A percentile compares a stretch with the other conserved stretches of the same genome.
These are phyloP conservation scores for Colletotrichum orbiculare DNA, from an alignment of 2,329 filamentous ascomycete genomes.

Conservation along the genomic window DNA sequence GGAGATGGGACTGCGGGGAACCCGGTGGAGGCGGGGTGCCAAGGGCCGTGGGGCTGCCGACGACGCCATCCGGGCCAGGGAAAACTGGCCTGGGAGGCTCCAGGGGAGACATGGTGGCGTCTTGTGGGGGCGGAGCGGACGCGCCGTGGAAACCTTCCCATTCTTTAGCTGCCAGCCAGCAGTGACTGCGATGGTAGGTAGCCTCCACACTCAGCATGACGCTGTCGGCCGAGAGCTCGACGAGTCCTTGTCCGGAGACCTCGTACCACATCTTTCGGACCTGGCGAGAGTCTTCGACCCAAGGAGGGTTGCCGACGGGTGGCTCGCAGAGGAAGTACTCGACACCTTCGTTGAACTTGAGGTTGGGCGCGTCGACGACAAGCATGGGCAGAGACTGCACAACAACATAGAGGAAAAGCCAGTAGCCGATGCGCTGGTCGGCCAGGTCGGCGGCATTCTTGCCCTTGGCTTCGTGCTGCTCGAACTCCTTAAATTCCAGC, in stretches of 20 bases:
- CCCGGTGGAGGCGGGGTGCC: constrained; percentile 43
- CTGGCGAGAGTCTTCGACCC: constrained; percentile 73
- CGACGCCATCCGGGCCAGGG: constrained; percentile 43
- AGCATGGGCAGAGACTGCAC: constrained; percentile 83
- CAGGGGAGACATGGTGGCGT: constrained; percentile 51
- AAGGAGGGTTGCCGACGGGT: constrained; percentile 77
- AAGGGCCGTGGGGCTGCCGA: constrained; percentile 38
- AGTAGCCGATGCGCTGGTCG: constrained; percentile 80
- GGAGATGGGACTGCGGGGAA: constrained; percentile 48
- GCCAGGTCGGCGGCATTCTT: constrained; percentile 74
- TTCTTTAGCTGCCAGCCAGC: constrained; percentile 63
- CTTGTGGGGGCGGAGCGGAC: constrained; percentile 41
- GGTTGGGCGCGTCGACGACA: constrained; percentile 78
- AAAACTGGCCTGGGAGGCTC: constrained; percentile 52
- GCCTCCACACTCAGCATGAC: constrained; percentile 71
- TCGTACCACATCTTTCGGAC: constrained; percentile 80
- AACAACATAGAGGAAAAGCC: constrained; percentile 84
- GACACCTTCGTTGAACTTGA: constrained; percentile 76
- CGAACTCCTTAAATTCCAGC: constrained; percentile 76
- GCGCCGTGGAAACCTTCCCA: constrained; percentile 56
- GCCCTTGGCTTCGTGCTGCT: constrained; percentile 73
- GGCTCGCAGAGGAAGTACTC: constrained; percentile 87
- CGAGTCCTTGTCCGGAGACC: constrained; percentile 70
- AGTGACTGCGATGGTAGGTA: constrained; percentile 68
- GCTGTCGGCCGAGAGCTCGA: constrained; percentile 69